Base-by-base conservation (phyloP, 768 basidiomycete genomes). In the Pleurotus tuoliensis region DNA sequence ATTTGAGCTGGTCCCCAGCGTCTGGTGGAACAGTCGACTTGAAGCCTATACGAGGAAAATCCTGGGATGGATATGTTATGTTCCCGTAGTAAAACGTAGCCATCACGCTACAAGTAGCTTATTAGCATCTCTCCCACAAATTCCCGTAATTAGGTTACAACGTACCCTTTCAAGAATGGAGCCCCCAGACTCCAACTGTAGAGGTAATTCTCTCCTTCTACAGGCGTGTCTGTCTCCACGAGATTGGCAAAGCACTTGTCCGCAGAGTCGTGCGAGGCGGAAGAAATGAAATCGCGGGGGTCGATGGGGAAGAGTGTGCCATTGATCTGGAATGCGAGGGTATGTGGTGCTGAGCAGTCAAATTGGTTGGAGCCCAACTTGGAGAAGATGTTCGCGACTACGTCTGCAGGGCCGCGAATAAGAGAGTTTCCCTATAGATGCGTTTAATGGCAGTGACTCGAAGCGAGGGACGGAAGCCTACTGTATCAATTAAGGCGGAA, bases 141-240 rank as follows among this genome's bases (percentile, higher is more conserved):
- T n/a, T 22, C 43, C 22, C 51, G 47, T 37, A 56, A 47, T 40
- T n/a, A 9, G 59, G 13, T 18, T 34, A 41, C 15, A 62, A 16
- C 27, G 45, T 58, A 90, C 88, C 86, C 78, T 65, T 90, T 90
- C 57, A 92, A 62, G 62, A 91, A 91, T 1, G 90, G 89, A 60
- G 79, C 81, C 2, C 90, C 90, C 27, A 92, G 70, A 69, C 82
- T 90, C 89, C 90, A 92, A 62, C 82, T 84, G 62, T 87, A 90
- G 47, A 86, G 66, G 61, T 84, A 89, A 3, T 82, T 81, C 45
- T 69, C 64, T 4, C 81, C 81, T 9, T 64, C 68, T 8, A 62
- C 63, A 0, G 88, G 90, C 2, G 85, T 72, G 63, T 91, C 89
- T 24, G 88, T 90, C 5, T 74, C 52, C 2, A 76, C 83, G 16